Conservation (phyloP, 2,329 filamentous ascomycete species). For the Bertia moriformis region DNA sequence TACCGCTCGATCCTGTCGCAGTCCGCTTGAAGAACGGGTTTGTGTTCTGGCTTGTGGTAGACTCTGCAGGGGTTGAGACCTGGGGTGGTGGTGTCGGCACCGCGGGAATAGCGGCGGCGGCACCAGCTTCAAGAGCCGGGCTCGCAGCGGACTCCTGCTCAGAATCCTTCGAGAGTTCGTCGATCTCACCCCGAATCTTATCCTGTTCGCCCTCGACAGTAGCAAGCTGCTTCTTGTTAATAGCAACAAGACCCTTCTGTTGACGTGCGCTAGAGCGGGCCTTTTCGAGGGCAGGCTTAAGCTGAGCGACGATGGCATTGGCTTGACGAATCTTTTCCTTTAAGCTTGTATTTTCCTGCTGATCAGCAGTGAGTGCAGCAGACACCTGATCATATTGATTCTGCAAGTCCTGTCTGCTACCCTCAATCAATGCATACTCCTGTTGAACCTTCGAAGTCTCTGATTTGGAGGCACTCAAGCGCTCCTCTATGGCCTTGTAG, state of each 20-base stretch:
- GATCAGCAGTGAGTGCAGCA: conserved; percentile 66
- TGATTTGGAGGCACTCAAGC: conserved; percentile 58
- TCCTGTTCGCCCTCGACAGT: conserved; percentile 83
- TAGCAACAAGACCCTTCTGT: conserved; percentile 89
- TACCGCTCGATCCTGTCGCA: conserved; percentile 39
- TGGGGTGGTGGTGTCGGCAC: conserved; percentile 41
- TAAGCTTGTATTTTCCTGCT: conserved; percentile 71
- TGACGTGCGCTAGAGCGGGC: conserved; percentile 81
- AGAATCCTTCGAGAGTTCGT: conserved; percentile 10
- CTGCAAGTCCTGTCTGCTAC: conserved; percentile 65
- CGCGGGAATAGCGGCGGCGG: conserved; percentile 54
- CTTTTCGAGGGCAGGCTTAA: conserved; percentile 88
- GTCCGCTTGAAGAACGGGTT: conserved; percentile 86
- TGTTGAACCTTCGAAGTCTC: conserved; percentile 75
- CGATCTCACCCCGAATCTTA: conserved; percentile 68
- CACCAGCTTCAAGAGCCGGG: conserved; percentile 33
- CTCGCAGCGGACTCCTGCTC: conserved; percentile 44
- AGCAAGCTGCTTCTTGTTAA: conserved; percentile 93
- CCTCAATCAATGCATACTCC: conserved; percentile 73
- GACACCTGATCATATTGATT: conserved; percentile 66
- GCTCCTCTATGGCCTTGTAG: conserved; percentile 72
- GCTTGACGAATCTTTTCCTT: conserved; percentile 77
- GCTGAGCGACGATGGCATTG: conserved; percentile 67
- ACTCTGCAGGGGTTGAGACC: conserved; percentile 56
- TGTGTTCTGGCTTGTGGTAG: conserved; percentile 54